Evolutionary conservation across 305 asterid species (phyloP), one percentile per base, ranked within the genome.

Genomic region (Solanum aculeatissimum): DNA sequence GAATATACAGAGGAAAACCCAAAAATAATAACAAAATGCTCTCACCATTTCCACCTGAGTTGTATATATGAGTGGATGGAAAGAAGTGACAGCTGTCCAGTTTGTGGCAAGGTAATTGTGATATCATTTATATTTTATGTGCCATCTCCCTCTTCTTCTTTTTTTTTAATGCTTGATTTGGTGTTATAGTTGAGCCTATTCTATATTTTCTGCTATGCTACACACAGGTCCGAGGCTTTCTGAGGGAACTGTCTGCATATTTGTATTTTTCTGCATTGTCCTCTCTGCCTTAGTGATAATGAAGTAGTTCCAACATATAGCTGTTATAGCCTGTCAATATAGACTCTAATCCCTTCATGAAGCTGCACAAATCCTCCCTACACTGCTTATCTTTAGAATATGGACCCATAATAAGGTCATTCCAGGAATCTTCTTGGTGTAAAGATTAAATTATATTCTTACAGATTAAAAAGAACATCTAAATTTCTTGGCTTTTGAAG

Each of bases 61-160:
- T 96, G 99, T 89, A 95, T 96, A 91, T 96, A 93, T 43, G 99
- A 96, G 90, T 96, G 99, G 99, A 92, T 93, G 98, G 98, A 96
- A 86, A 93, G 99, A 91, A 96, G 98, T 87, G 95, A 93, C 55
- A 90, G 85, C 85, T 95, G 98, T 90, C 98, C 99, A 27, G 91
- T 97, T 86, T 97, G 98, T 86, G 98, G 96, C 87, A 91, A 89
- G 97, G 99, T 97, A 92, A 86, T 68, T 27, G 81, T 87, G 83
- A 11, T 78, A 6, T 78, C 4, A 2, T 53, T 83, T 65, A 75
- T 82, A 49, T 82, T 66, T 35, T 43, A 51, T 1, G 54, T 63
- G 21, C 12, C 86, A 25, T 75, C 51, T 83, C 38, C 14, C 1
- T 49, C 25, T 42, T 38, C 38, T 55, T 42, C 19, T 42, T 19